These are phyloP conservation scores for Polygonum maritimum DNA, from an alignment of 148 eudicot genomes.

Conservation along the genomic window DNA sequence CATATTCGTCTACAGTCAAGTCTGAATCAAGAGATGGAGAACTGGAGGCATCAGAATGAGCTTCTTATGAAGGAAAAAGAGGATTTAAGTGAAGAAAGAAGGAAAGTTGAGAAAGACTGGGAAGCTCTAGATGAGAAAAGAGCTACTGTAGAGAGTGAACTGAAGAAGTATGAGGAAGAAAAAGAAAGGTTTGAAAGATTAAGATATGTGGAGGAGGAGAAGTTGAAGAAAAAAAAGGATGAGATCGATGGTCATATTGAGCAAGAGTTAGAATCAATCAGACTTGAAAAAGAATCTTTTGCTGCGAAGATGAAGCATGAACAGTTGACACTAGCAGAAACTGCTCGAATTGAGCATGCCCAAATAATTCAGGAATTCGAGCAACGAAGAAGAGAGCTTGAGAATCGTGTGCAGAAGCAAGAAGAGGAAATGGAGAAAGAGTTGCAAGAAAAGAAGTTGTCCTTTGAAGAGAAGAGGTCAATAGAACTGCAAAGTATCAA, in stretches of 20 bases:
- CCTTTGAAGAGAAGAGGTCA: conserved; percentile 45
- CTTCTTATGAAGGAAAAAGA: conserved; percentile 54
- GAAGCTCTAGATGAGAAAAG: conserved; percentile 79
- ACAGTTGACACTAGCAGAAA: conserved; percentile 39
- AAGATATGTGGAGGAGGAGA: conserved; percentile 40
- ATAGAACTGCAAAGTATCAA: conserved; percentile 33
- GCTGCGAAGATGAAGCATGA: conserved; percentile 63
- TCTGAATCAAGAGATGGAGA: conserved; percentile 63
- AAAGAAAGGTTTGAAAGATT: conserved; percentile 40
- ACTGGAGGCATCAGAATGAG: conserved; percentile 45
- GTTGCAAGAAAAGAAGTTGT: conserved; percentile 47
- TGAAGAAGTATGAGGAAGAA: conserved; percentile 32
- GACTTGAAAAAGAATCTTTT: conserved; percentile 65
- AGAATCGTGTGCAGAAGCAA: conserved; percentile 41
- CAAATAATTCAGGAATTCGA: conserved; percentile 57
- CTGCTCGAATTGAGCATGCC: conserved; percentile 32
- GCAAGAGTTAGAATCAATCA: conserved; percentile 44
- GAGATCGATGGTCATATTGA: conserved; percentile 36
- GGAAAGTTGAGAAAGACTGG: conserved; percentile 85
- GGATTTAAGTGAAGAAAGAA: conserved; percentile 60
- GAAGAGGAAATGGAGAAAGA: conserved; percentile 42
- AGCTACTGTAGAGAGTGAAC: conserved; percentile 29
- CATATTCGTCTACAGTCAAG: conserved; percentile 42
- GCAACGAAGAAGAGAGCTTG: conserved; percentile 40
- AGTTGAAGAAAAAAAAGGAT: conserved; percentile 42